Evolutionary conservation across 1,139 yeast genomes (phyloP).

Genomic region (Lodderomyces metapsilosis): DNA sequence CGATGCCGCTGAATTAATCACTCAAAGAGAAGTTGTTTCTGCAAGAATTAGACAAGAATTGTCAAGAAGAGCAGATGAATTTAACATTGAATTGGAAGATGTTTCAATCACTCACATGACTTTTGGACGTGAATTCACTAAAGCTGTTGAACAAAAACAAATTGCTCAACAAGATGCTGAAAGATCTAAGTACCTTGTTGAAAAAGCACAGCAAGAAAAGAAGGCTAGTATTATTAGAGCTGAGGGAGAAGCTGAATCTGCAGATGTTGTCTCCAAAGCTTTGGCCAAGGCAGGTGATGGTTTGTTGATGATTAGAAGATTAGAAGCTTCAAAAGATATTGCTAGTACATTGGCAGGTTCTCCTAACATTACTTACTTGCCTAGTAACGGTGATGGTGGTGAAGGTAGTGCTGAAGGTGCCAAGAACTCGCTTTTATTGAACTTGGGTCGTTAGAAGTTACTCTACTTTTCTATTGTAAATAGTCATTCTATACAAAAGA

Average conservation of each 20-base stretch:
- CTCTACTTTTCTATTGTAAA: not conserved
- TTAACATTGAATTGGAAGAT: constrained; percentile 89
- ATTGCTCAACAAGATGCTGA: constrained; percentile 99
- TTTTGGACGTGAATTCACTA: constrained; percentile 94
- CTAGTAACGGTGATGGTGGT: constrained; percentile 46
- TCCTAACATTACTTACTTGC: constrained; percentile 89
- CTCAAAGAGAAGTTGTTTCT: constrained; percentile 94
- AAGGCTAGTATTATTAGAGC: constrained; percentile 95
- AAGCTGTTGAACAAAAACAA: constrained; percentile 98
- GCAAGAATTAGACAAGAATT: constrained; percentile 87
- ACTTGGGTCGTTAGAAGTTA: constrained; percentile 33
- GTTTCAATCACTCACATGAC: constrained; percentile 98
- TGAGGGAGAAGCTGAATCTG: constrained; percentile 99
- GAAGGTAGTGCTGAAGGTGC: constrained; percentile 27
- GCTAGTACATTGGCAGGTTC: constrained; percentile 84
- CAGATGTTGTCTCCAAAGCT: constrained; percentile 92
- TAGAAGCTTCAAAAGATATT: constrained; percentile 95
- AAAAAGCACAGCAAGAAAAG: constrained; percentile 96
- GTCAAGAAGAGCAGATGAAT: constrained; percentile 80
- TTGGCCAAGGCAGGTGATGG: constrained; percentile 96
- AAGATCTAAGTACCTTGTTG: constrained; percentile 91
- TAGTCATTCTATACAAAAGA: not conserved
- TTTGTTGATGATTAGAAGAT: constrained; percentile 85
- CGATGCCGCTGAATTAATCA: constrained; percentile 96
- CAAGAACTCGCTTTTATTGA: constrained; percentile 40